Evolutionary conservation across 2,329 filamentous ascomycete species (phyloP), one percentile per base, ranked within the genome.

Genomic region (Seiridium cupressi): DNA sequence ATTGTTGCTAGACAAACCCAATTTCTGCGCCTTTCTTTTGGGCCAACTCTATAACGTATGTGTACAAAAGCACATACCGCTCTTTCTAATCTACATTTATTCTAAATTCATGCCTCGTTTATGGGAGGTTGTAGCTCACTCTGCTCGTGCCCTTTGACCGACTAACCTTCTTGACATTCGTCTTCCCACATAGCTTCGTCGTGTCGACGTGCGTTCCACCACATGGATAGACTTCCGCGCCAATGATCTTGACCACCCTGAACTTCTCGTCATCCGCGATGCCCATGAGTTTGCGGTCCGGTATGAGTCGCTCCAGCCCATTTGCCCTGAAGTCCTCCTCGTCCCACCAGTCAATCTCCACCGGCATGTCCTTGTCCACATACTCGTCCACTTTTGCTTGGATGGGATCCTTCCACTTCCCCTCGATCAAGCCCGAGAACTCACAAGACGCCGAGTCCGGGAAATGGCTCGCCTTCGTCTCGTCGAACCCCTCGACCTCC

Each of bases 391-490:
- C 74, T 49, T 81, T 81, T 0, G 68, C 66, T 72, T 93, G 89
- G 47, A 93, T 90, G 0, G 76, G 69, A 0, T 78, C 81, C 68
- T 88, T 89, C 77, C 80, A 84, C 61, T 82, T 84, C 1, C 84
- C 85, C 1, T 88, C 85, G 35, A 93, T 91, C 2, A 81, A 67
- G 1, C 89, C 90, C 44, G 79, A 76, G 64, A 92, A 92, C 69
- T 92, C 89, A 65, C 86, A 88, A 0, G 82, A 80, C 1, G 89
- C 88, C 0, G 84, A 81, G 64, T 86, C 86, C 0, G 90, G 90
- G 65, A 87, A 89, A 69, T 93, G 90, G 3, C 83, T 87, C 0
- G 90, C 90, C 72, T 92, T 93, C 10, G 86, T 75, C 69, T 92
- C 89, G 60, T 84, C 82, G 61, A 89, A 86, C 31, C 76, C 77